Evolutionary conservation across 2,329 filamentous ascomycete species (phyloP).

Genomic region (Fonsecaea nubica): DNA sequence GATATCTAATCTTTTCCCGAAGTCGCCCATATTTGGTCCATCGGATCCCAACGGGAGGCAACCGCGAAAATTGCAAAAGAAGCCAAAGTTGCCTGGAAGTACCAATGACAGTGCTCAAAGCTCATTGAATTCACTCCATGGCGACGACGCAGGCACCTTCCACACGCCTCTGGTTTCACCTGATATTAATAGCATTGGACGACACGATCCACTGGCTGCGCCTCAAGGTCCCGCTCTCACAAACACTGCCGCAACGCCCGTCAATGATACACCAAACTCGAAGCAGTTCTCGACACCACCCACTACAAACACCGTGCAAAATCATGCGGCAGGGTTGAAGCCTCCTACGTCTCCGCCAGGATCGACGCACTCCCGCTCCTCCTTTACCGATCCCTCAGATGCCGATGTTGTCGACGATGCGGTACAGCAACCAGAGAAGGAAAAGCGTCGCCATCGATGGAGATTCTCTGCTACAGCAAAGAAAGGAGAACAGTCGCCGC

Average conservation of each 20-base stretch:
- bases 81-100: constrained; percentile 73
- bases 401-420: constrained; percentile 69
- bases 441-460: constrained; percentile 75
- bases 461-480: constrained; percentile 66
- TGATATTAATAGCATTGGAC: constrained; percentile 42
- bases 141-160: constrained; percentile 44
- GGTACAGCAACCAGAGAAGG: constrained; percentile 56
- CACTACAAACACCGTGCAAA: constrained; percentile 54
- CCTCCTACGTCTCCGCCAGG: constrained; percentile 75
- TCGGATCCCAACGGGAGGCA: constrained; percentile 57
- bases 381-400: constrained; percentile 81
- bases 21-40: constrained; percentile 66
- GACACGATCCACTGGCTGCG: constrained; percentile 42
- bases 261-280: constrained; percentile 38
- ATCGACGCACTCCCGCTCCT: constrained; percentile 74
- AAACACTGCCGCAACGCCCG: constrained; percentile 42
- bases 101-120: constrained; percentile 88
- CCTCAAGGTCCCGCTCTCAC: constrained; percentile 43
- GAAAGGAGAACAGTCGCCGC: constrained; percentile 62
- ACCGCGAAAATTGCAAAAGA: constrained; percentile 93
- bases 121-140: constrained; percentile 77
- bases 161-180: constrained; percentile 44
- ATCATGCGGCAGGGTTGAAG: constrained; percentile 61
- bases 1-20: constrained; percentile 70
- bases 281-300: constrained; percentile 37